Percentiles rank a stretch among this genome's conserved stretches.
Conservation (phyloP, 1,139 yeast species). For the Lodderomyces pseudojiufengensis region DNA sequence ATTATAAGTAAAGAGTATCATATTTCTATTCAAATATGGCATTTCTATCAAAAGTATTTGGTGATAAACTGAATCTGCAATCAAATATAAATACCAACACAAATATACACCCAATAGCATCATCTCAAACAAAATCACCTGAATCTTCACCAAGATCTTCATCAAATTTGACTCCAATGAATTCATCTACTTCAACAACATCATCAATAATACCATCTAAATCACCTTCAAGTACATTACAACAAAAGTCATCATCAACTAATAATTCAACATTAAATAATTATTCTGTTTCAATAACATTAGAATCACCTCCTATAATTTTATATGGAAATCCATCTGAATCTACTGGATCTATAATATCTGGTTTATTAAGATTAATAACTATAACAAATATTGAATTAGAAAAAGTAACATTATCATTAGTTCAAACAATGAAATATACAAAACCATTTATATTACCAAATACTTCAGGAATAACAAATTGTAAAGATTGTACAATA, state of each 20-base stretch:
- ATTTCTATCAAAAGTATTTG: constrained; percentile 12
- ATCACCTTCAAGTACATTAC: too few species aligned
- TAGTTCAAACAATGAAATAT: constrained; percentile 66
- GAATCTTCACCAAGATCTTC: constrained; percentile 5
- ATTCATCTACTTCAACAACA: constrained; percentile 4
- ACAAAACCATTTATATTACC: constrained; percentile 64
- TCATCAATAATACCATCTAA: constrained; percentile 4
- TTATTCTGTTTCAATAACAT: constrained; percentile 45
- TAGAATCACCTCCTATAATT: constrained; percentile 90
- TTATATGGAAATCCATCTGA: constrained; percentile 76
- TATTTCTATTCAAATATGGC: constrained; percentile 10
- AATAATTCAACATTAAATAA: neutral
- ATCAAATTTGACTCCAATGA: constrained; percentile 6
- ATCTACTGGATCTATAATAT: constrained; percentile 80
- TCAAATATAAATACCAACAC: neutral
- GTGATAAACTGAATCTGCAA: constrained; percentile 6
- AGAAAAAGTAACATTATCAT: constrained; percentile 55
- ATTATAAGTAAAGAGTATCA: too few species aligned
- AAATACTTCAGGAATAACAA: constrained; percentile 38
- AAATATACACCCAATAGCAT: too few species aligned
- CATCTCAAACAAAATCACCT: constrained; percentile 7
- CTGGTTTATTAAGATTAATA: constrained; percentile 55
- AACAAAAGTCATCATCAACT: neutral
- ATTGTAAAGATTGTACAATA: constrained; percentile 56
- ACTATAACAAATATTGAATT: constrained; percentile 32